phyloP scores from a whole-genome alignment of 306 rosid species.

The Vigna mungo region DNA sequence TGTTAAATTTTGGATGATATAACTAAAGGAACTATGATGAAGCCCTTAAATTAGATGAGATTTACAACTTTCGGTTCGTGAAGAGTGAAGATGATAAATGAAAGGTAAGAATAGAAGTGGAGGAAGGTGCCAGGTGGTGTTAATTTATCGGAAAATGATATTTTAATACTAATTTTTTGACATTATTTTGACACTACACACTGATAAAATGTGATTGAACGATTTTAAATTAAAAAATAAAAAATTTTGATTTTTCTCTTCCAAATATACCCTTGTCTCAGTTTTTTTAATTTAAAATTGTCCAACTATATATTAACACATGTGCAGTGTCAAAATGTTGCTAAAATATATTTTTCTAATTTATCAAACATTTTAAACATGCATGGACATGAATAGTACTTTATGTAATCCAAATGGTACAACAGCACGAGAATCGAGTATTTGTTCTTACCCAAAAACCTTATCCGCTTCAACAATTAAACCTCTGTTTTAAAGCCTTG shows the following conservation, averaged over 20 bases:
- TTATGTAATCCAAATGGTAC: slow-evolving; percentile 2
- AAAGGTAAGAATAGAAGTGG: background rate
- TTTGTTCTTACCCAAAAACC: slow-evolving; percentile 19
- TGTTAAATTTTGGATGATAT: background rate
- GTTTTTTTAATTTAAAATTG: too few relatives aligned
- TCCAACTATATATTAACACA: too few relatives aligned
- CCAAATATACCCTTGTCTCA: too few relatives aligned
- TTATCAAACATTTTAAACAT: slow-evolving; percentile 34
- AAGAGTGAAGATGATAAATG: background rate
- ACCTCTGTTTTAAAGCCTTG: background rate
- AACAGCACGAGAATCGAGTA: slow-evolving; percentile 24
- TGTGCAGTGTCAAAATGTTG: too few relatives aligned
- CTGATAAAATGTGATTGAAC: too few relatives aligned
- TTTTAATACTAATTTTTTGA: too few relatives aligned
- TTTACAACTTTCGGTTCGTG: background rate
- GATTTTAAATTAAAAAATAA: too few relatives aligned
- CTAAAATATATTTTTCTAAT: too few relatives aligned
- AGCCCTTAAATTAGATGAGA: background rate
- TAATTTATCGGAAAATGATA: too few relatives aligned
- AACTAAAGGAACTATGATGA: background rate
- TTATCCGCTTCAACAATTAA: slow-evolving; percentile 28
- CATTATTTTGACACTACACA: too few relatives aligned
- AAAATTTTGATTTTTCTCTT: too few relatives aligned
- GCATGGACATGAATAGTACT: slow-evolving; percentile 5
- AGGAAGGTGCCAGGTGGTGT: slow-evolving; percentile 9